A percentile compares a stretch with the other conserved stretches of the same genome.
phyloP scores from a whole-genome alignment of 208 protist species.

The Giardia duodenalis region DNA sequence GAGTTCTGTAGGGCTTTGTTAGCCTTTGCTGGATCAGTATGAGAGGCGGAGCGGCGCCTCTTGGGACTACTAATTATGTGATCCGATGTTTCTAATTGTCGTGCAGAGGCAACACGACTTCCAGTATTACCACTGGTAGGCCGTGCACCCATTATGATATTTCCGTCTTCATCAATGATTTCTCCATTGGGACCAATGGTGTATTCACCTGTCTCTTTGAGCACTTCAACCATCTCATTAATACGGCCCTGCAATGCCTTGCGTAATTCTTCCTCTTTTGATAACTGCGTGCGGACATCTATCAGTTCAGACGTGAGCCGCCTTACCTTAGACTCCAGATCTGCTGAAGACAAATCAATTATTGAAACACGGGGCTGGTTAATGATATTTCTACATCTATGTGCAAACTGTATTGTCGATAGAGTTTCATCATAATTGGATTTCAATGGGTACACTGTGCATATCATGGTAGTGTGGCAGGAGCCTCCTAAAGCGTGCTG shows the following conservation, averaged over 20 bases:
- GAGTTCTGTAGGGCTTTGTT: background rate
- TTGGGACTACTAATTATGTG: background rate
- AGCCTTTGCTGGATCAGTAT: background rate
- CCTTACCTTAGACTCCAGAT: constrained; percentile 22
- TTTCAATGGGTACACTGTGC: constrained; percentile 53
- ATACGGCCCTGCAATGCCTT: background rate
- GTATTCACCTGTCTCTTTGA: background rate
- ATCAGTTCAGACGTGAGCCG: background rate
- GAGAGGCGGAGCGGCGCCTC: background rate
- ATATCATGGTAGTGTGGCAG: constrained; percentile 56
- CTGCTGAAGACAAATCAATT: background rate
- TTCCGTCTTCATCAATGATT: background rate
- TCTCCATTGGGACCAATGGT: background rate
- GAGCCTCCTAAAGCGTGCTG: constrained; percentile 66
- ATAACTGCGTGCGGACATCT: background rate
- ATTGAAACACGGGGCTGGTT: constrained; percentile 19
- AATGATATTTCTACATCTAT: constrained; percentile 46
- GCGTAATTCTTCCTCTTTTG: background rate
- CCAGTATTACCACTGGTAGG: no score
- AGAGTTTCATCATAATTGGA: constrained; percentile 60
- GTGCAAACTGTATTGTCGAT: constrained; percentile 58
- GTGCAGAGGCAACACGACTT: background rate
- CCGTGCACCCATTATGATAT: background rate
- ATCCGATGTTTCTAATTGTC: background rate
- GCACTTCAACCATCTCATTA: background rate